These are phyloP conservation scores for Alternaria alternata DNA, from an alignment of 2,329 filamentous ascomycete genomes.

Conservation along the genomic window DNA sequence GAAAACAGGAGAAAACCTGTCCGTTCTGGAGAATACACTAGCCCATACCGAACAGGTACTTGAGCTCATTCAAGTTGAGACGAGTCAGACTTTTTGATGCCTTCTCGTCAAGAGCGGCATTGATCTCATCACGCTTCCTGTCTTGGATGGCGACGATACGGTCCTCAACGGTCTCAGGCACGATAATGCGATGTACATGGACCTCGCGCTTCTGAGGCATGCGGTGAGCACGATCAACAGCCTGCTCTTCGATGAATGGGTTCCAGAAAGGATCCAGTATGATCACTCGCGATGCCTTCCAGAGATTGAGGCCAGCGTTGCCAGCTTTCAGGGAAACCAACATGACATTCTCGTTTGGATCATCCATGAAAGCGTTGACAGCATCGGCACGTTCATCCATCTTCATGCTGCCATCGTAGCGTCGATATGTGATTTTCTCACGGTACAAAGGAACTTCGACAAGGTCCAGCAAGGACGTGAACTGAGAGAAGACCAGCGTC, in stretches of 20 bases:
- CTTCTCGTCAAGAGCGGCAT: conserved; percentile 80
- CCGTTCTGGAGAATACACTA: neutral
- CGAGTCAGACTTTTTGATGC: conserved; percentile 72
- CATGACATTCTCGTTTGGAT: conserved; percentile 70
- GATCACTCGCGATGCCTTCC: conserved; percentile 83
- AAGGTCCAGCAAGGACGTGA: conserved; percentile 79
- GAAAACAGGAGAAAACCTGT: neutral
- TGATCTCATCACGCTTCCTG: conserved; percentile 78
- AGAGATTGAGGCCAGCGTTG: conserved; percentile 86
- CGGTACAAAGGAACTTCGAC: conserved; percentile 74
- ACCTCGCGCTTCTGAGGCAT: conserved; percentile 81
- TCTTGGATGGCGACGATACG: conserved; percentile 82
- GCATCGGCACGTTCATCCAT: conserved; percentile 71
- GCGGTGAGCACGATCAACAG: conserved; percentile 86
- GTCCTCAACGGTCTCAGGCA: conserved; percentile 83
- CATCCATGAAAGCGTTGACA: conserved; percentile 72
- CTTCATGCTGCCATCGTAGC: conserved; percentile 81
- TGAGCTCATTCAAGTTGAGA: conserved; percentile 71
- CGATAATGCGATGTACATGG: conserved; percentile 79
- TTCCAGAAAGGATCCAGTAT: conserved; percentile 96
- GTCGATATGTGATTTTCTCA: conserved; percentile 66
- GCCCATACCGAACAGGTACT: conserved; percentile 69
- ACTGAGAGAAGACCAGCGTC: conserved; percentile 83
- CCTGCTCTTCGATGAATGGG: conserved; percentile 90
- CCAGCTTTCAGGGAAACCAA: conserved; percentile 81